Evolutionary conservation across 345 rosid genomes (phyloP).

Genomic region (Eucalyptus fibrosa): DNA sequence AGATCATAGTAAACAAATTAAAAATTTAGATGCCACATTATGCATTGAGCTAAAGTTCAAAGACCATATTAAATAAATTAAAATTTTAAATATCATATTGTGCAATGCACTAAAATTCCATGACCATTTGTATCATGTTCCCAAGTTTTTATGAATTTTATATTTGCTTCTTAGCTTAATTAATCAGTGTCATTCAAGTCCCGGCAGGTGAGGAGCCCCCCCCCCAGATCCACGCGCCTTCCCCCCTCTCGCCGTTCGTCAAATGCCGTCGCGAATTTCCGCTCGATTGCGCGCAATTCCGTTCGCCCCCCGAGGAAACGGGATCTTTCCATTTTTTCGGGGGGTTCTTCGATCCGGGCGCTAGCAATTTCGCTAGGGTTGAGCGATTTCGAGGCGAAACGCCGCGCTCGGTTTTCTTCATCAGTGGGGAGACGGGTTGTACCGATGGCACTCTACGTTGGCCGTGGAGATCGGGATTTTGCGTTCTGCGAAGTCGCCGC

Average conservation of each 20-base stretch:
- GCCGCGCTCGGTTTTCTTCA: background rate
- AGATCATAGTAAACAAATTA: too few species aligned
- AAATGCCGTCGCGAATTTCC: background rate
- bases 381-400: too few species aligned
- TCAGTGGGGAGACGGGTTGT: background rate
- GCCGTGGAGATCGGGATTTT: background rate
- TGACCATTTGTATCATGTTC: too few species aligned
- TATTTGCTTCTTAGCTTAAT: background rate
- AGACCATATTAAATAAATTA: too few species aligned
- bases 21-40: too few species aligned
- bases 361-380: too few species aligned
- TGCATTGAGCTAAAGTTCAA: too few species aligned
- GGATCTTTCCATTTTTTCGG: background rate
- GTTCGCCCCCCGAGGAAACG: background rate
- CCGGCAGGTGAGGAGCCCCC: conserved; percentile 43
- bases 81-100: too few species aligned
- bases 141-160: too few species aligned
- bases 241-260: background rate
- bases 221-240: background rate
- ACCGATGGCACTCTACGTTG: too few species aligned
- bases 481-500: background rate
- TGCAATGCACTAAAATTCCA: too few species aligned
- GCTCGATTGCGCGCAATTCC: background rate
- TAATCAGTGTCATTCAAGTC: conserved; percentile 16
- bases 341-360: too few species aligned